Percentiles rank a stretch among this genome's conserved stretches.
Evolutionary conservation across 75 land plant genomes (phyloP).

Genomic region (Cryptomeria japonica): DNA sequence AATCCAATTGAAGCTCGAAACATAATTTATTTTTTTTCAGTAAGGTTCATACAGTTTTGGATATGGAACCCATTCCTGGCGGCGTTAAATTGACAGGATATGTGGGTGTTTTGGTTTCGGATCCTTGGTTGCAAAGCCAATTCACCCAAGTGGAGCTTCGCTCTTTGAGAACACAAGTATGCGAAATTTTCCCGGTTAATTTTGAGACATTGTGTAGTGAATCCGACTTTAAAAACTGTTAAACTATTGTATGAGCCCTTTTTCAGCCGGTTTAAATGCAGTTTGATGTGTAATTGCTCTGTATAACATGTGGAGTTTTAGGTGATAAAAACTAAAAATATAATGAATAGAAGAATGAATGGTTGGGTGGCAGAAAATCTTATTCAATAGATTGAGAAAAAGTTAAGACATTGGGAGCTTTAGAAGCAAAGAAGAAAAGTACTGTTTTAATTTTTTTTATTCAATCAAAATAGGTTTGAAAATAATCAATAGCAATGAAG

Average conservation of each 20-base stretch:
- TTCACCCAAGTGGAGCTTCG: constrained; percentile 89
- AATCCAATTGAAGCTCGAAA: neutral
- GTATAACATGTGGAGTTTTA: neutral
- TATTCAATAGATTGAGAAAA: neutral
- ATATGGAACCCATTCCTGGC: neutral
- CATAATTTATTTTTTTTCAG: neutral
- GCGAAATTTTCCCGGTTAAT: neutral
- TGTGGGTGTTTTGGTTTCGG: constrained; percentile 74
- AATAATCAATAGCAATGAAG: neutral
- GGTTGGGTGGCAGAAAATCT: neutral
- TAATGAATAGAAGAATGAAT: neutral
- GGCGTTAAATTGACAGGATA: constrained; percentile 52
- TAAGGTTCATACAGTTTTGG: neutral
- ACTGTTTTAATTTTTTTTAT: too few species aligned
- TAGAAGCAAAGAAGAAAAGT: neutral
- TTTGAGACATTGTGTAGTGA: neutral
- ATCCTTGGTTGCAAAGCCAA: constrained; percentile 78
- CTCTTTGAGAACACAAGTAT: constrained; percentile 69
- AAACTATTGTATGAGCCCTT: neutral
- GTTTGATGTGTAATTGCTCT: neutral
- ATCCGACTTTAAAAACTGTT: neutral
- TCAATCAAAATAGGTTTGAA: neutral
- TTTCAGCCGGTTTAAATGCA: neutral
- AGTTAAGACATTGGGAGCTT: neutral
- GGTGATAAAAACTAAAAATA: neutral